phyloP scores from a whole-genome alignment of 176 grass and related monocot species.

The Alloteropsis semialata region DNA sequence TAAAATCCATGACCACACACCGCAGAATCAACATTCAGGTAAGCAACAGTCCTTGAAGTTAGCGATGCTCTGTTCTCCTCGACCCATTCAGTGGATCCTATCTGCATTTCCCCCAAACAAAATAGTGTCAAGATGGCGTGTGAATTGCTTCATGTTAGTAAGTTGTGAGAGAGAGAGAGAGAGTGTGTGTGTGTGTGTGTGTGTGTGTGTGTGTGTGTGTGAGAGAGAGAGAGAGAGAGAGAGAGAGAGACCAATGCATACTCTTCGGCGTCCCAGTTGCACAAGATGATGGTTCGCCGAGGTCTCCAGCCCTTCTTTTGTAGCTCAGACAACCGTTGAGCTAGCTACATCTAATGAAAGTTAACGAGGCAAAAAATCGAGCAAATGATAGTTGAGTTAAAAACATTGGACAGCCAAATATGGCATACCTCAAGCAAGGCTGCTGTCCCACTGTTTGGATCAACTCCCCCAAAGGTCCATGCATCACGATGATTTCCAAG shows the following conservation, averaged over 20 bases:
- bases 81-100: slow-evolving; percentile 94
- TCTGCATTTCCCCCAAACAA: slow-evolving; percentile 36
- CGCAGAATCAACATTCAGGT: slow-evolving; percentile 73
- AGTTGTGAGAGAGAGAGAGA: slow-evolving; percentile 35
- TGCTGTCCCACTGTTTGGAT: slow-evolving; percentile 94
- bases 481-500: slow-evolving; percentile 97
- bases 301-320: slow-evolving; percentile 88
- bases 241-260: slow-evolving; percentile 64
- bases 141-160: background rate
- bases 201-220: no score
- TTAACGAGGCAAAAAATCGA: background rate
- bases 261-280: slow-evolving; percentile 94
- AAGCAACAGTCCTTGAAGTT: slow-evolving; percentile 69
- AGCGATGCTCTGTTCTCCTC: slow-evolving; percentile 81
- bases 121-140: background rate
- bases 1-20: slow-evolving; percentile 49
- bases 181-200: no score
- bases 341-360: slow-evolving; percentile 61
- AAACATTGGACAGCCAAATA: background rate
- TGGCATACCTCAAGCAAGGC: slow-evolving; percentile 79
- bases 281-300: slow-evolving; percentile 83
- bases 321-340: slow-evolving; percentile 66
- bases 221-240: no score
- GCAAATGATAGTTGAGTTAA: background rate
- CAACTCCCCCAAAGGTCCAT: slow-evolving; percentile 87